Evolutionary conservation across 768 basidiomycete species (phyloP).

Genomic region (Pulveroboletus ravenelii): DNA sequence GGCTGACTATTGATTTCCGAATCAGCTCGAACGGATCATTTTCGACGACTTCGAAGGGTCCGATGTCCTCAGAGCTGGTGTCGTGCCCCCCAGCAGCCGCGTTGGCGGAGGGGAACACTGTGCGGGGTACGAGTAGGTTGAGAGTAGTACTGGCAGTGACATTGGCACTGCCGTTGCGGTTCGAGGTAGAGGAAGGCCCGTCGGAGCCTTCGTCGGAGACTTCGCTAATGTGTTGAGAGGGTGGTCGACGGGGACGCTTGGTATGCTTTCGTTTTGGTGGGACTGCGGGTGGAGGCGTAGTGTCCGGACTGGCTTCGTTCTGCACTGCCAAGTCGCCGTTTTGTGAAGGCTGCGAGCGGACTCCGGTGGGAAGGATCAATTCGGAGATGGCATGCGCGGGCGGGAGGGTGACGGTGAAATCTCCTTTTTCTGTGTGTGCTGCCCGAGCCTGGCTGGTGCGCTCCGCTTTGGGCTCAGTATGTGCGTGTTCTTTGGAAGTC

Average conservation of each 20-base stretch:
- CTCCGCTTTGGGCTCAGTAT: background rate
- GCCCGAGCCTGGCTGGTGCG: background rate
- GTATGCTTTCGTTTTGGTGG: constrained; percentile 1
- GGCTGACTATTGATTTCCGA: constrained; percentile 5
- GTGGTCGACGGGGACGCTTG: constrained; percentile 13
- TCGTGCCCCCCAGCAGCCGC: constrained; percentile 2
- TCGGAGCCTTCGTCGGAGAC: constrained; percentile 20
- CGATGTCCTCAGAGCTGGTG: constrained; percentile 19
- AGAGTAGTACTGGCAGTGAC: background rate
- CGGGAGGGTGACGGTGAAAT: constrained; percentile 20
- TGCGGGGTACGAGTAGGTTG: background rate
- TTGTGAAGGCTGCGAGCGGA: constrained; percentile 3
- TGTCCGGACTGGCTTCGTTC: background rate
- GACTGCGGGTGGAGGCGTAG: background rate
- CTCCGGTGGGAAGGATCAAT: constrained; percentile 21
- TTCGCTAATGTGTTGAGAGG: constrained; percentile 25
- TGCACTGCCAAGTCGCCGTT: background rate
- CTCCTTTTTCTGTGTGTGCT: background rate
- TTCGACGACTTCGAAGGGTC: constrained; percentile 21
- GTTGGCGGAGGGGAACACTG: background rate
- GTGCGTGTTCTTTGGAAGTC: constrained; percentile 3
- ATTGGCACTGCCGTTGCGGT: background rate
- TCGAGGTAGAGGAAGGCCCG: background rate
- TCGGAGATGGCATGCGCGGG: constrained; percentile 29
- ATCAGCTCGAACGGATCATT: constrained; percentile 24